phyloP scores from a whole-genome alignment of 768 basidiomycete species.

The Suillus brevipes region DNA sequence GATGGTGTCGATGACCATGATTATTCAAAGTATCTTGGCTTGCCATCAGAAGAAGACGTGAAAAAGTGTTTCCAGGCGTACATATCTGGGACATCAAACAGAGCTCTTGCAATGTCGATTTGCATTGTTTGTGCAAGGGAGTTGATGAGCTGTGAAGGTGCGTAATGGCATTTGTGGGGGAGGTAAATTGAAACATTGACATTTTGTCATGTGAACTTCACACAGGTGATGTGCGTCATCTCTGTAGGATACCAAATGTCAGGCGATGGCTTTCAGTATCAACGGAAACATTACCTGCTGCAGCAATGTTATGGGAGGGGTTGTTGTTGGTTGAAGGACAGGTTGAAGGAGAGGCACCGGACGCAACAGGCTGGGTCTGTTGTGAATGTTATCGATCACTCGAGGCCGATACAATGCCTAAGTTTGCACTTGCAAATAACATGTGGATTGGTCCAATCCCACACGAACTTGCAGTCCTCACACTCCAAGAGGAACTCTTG shows the following conservation, averaged over 20 bases:
- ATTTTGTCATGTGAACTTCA: too few relatives aligned
- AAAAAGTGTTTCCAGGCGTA: neutral
- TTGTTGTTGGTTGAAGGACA: neutral
- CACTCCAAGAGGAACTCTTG: slow-evolving; percentile 38
- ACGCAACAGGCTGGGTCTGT: neutral
- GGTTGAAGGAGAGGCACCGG: neutral
- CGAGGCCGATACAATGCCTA: neutral
- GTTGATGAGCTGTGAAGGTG: neutral
- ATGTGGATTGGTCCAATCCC: slow-evolving; percentile 43
- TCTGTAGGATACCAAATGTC: too few relatives aligned
- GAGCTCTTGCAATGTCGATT: neutral
- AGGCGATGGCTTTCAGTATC: too few relatives aligned
- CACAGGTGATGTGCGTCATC: too few relatives aligned
- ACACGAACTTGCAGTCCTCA: slow-evolving; percentile 24
- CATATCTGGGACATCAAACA: neutral
- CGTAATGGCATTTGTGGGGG: too few relatives aligned
- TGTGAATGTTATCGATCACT: neutral
- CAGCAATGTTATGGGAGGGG: neutral
- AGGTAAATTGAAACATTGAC: too few relatives aligned
- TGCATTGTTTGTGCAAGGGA: neutral
- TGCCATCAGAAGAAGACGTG: neutral
- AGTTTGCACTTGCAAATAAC: slow-evolving; percentile 35
- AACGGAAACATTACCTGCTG: too few relatives aligned
- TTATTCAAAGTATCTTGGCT: neutral
- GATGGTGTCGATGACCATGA: neutral